Percentiles rank a stretch among this genome's conserved stretches.
Conservation (phyloP, 2,329 filamentous ascomycete genomes). For the Akanthomyces dipterigenus region DNA sequence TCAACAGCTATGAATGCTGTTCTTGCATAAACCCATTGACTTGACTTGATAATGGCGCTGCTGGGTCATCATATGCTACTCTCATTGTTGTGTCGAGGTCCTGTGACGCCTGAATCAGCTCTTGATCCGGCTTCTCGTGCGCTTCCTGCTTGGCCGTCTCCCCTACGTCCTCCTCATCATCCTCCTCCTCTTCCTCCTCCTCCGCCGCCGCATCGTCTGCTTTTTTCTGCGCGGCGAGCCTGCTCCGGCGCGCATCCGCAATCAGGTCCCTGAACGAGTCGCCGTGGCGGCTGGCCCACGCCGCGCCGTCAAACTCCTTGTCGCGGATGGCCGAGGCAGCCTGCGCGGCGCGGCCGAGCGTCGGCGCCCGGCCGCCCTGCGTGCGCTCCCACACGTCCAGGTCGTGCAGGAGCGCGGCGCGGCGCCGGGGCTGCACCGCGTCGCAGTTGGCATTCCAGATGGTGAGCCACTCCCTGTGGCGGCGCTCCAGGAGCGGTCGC, state of each 20-base stretch:
- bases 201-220: constrained; percentile 19
- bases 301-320: constrained; percentile 79
- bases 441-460: constrained; percentile 98
- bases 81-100: background rate
- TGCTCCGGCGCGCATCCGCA: constrained; percentile 60
- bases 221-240: constrained; percentile 30
- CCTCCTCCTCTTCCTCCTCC: background rate
- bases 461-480: constrained; percentile 91
- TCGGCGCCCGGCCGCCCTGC: constrained; percentile 56
- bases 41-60: background rate
- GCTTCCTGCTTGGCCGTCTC: no score
- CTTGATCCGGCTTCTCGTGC: background rate
- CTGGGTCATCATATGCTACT: background rate
- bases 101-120: background rate
- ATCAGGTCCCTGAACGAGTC: constrained; percentile 75
- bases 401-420: constrained; percentile 67
- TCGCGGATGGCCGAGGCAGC: constrained; percentile 55
- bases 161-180: background rate
- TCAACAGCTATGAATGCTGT: background rate
- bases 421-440: constrained; percentile 63
- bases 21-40: background rate
- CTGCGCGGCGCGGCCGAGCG: constrained; percentile 25
- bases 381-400: constrained; percentile 82
- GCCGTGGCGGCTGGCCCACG: constrained; percentile 68
- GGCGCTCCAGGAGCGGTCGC: constrained; percentile 63